Conservation (phyloP, 768 basidiomycete species). For the Termitomyces sp. region DNA sequence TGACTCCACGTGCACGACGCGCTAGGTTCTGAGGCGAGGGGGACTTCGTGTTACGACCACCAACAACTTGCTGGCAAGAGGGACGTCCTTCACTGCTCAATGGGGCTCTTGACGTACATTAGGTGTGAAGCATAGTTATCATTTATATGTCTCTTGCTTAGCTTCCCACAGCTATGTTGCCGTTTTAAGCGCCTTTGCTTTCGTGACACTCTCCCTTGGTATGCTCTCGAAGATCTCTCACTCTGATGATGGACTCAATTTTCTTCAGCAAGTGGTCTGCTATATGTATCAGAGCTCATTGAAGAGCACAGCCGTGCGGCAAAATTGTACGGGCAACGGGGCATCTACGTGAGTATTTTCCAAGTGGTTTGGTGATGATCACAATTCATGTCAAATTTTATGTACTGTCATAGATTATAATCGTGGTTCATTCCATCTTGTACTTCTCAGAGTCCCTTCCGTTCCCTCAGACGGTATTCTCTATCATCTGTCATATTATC, state of each 20-base stretch:
- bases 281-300: constrained; percentile 93
- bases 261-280: constrained; percentile 76
- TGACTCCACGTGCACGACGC: constrained; percentile 8
- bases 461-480: constrained; percentile 66
- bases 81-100: constrained; percentile 17
- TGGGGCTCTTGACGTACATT: constrained; percentile 56
- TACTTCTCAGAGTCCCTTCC: constrained; percentile 82
- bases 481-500: constrained; percentile 75
- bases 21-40: not conserved
- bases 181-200: constrained; percentile 71
- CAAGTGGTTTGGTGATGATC: not conserved
- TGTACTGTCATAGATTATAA: constrained; percentile 52
- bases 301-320: constrained; percentile 87
- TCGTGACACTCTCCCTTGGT: constrained; percentile 92
- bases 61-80: constrained; percentile 9
- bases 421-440: constrained; percentile 70
- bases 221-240: constrained; percentile 13
- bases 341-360: constrained; percentile 70
- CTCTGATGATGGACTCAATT: not conserved
- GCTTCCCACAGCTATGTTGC: constrained; percentile 58
- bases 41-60: not conserved
- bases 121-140: constrained; percentile 33
- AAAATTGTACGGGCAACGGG: constrained; percentile 76
- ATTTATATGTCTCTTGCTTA: not conserved
- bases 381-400: not conserved